Percentiles rank a stretch among this genome's conserved stretches.
Conservation (phyloP, 805 yeast species). For the Candida michaelii region DNA sequence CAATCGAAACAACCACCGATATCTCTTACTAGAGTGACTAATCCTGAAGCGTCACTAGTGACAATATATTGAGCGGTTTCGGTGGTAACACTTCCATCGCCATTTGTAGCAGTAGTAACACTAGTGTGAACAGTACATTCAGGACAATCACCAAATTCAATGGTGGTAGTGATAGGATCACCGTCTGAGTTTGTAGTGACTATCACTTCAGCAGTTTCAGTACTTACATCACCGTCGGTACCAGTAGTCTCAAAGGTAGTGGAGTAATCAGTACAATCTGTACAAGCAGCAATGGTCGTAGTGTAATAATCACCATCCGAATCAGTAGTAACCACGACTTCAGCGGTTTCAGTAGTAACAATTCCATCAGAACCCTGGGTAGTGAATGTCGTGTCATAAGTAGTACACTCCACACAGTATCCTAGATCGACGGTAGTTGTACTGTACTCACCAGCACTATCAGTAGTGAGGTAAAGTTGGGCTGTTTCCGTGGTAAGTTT, state of each 20-base stretch:
- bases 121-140: conserved; percentile 13
- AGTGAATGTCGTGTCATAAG: conserved; percentile 12
- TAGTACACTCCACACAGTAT: conserved; percentile 17
- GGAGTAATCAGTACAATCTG: conserved; percentile 11
- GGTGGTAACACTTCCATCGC: too few relatives aligned
- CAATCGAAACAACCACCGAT: too few relatives aligned
- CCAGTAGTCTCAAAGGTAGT: neutral
- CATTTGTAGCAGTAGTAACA: conserved; percentile 10
- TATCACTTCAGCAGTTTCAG: conserved; percentile 8
- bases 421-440: conserved; percentile 7
- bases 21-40: too few relatives aligned
- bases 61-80: too few relatives aligned
- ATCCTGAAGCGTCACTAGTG: too few relatives aligned
- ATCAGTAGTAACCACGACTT: conserved; percentile 16
- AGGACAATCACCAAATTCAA: conserved; percentile 9
- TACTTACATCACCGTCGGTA: conserved; percentile 12
- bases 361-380: conserved; percentile 12
- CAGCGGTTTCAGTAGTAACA: conserved; percentile 12
- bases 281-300: conserved; percentile 11
- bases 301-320: conserved; percentile 12
- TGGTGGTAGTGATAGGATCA: conserved; percentile 14
- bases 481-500: conserved; percentile 12
- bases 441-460: conserved; percentile 9
- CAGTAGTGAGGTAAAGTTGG: conserved; percentile 15
- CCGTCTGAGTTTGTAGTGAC: conserved; percentile 6